Evolutionary conservation across 2,329 filamentous ascomycete species (phyloP), one percentile per base, ranked within the genome.

Genomic region (Bretziella fagacearum): DNA sequence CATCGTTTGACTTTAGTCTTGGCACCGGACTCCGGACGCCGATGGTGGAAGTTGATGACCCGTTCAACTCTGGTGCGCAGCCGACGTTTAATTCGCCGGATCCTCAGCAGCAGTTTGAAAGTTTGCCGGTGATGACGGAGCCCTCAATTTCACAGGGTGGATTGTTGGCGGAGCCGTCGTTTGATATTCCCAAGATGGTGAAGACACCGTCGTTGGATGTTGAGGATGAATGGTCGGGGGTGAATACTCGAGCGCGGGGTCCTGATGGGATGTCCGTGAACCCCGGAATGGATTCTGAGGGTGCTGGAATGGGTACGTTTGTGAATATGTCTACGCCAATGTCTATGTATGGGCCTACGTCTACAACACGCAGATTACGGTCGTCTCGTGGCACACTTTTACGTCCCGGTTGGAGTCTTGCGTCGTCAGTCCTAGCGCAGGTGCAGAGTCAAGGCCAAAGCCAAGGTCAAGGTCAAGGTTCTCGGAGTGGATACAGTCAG

Each of bases 141-240:
- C 27, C 27, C 17, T 7, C 13, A 10, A 8, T 39, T 20, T n/a
- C n/a, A n/a, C n/a, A n/a, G n/a, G n/a, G n/a, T n/a, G n/a, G n/a
- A n/a, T n/a, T n/a, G n/a, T n/a, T n/a, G n/a, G n/a, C n/a, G n/a
- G n/a, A n/a, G n/a, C n/a, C n/a, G n/a, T n/a, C n/a, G n/a, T n/a
- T n/a, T n/a, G n/a, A 22, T 17, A 20, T 39, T 18, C 15, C 25
- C 22, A 44, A 32, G 26, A 35, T 22, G 25, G 39, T 33, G n/a
- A 42, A 36, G 37, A 48, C 46, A 6, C 46, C 46, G 32, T 43
- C 30, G 10, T 36, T 48, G 15, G 46, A 48, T 36, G n/a, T 30
- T 36, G 39, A 30, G 5, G 18, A 39, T 3, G 18, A 20, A 6
- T 39, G 35, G 35, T 39, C 35, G 20, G n/a, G n/a, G n/a, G n/a